Conservation (phyloP, 179 eudicot genomes). For the Heliamphora pulchella region DNA sequence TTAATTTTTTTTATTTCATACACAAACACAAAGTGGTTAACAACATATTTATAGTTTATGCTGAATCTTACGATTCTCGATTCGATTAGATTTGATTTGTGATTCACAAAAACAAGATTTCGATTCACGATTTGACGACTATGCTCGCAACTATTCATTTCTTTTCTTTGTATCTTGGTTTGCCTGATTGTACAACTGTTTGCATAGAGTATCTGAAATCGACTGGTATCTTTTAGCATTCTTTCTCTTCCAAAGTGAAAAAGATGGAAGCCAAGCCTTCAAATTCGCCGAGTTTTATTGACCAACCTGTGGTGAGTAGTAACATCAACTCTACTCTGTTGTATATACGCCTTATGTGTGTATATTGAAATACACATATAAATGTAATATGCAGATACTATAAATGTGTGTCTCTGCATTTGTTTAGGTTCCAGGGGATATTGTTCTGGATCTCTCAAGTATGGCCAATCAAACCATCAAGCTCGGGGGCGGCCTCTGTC, state of each 20-base stretch:
- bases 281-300: slow-evolving; percentile 20
- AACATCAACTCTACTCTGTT: not conserved
- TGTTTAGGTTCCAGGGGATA: slow-evolving; percentile 58
- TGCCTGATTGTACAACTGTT: not conserved
- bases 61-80: too few species aligned
- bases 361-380: too few species aligned
- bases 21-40: too few species aligned
- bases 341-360: too few species aligned
- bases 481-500: slow-evolving; percentile 62
- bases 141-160: not conserved
- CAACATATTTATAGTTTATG: too few species aligned
- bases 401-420: not conserved
- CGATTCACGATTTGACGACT: too few species aligned
- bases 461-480: slow-evolving; percentile 50
- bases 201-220: too few species aligned
- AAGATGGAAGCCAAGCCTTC: slow-evolving; percentile 25
- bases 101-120: too few species aligned
- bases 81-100: too few species aligned
- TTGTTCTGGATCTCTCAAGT: slow-evolving; percentile 48
- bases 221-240: too few species aligned
- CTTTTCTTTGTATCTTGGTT: not conserved
- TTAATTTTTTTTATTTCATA: too few species aligned
- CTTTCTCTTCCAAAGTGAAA: not conserved
- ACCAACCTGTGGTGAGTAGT: slow-evolving; percentile 15
- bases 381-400: not conserved